Evolutionary conservation across 2,329 filamentous ascomycete genomes (phyloP), one percentile per base, ranked within the genome.

Genomic region (Beauveria brongniartii): DNA sequence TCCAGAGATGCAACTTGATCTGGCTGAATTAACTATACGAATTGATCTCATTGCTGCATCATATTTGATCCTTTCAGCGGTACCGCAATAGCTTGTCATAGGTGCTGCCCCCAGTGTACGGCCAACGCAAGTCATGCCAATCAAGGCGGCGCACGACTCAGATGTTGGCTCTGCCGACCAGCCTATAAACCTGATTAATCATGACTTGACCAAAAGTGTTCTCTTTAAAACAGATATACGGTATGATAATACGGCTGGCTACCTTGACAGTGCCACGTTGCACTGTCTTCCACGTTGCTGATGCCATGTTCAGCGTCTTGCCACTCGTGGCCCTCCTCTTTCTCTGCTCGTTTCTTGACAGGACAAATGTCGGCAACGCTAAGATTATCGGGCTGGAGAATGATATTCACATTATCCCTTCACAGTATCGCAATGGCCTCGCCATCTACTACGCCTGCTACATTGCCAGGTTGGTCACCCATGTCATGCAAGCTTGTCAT

Each of bases 281-380:
- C 20, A 1, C 9, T 10, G 2, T 14, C 10, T 30, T 51, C 14
- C 6, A 20, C 12, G 6, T 24, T 16, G 28, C 56, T 53, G 40
- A 59, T 22, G 22, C n/a, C n/a, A 14, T 37, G 16, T 43, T 5
- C 61, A 87, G 83, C 54, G 81, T 88, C 28, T 74, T 88, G 7
- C 85, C 86, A 0, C 72, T 86, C 7, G 77, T 90, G n/a, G 80
- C 84, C 0, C 67, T 88, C 0, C 74, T 89, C 1, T 88, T 88
- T 65, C 76, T 89, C 10, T 88, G 83, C 72, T 88, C 85, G 1
- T 81, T 81, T 63, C 75, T 82, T 55, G 87, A 90, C 70, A 80
- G 88, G 47, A 88, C 86, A n/a, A 90, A 90, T 68, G 84, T 90
- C 43, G 87, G 87, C 43, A 89, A 90, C 67, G 87, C 86, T 26